These are phyloP conservation scores for Albatrellus ellisii DNA, from an alignment of 768 basidiomycete species.

Conservation along the genomic window DNA sequence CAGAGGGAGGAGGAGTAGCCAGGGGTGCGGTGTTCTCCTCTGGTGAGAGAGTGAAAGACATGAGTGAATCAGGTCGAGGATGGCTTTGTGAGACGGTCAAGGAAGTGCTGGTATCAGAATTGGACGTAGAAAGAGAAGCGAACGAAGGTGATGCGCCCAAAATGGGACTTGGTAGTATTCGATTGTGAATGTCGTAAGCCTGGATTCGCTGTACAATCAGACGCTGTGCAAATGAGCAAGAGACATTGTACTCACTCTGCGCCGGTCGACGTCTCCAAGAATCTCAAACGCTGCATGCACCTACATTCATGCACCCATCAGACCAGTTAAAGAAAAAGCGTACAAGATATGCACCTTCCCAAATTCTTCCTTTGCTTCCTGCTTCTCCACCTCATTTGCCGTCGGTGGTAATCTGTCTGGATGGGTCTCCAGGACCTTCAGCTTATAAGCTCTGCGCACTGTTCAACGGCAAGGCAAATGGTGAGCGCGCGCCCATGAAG, in stretches of 20 bases:
- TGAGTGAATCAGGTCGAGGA: no score
- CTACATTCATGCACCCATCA: constrained; percentile 21
- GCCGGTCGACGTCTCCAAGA: constrained; percentile 39
- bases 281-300: constrained; percentile 51
- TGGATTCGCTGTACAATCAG: not conserved
- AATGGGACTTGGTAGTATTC: not conserved
- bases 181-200: constrained; percentile 1
- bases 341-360: constrained; percentile 32
- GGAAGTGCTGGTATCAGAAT: not conserved
- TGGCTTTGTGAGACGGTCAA: no score
- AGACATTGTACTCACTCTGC: constrained; percentile 30
- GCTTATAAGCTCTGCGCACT: constrained; percentile 61
- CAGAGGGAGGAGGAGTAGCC: no score
- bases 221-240: not conserved
- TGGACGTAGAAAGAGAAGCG: not conserved
- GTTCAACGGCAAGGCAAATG: not conserved
- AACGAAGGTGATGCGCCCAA: not conserved
- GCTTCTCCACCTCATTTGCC: constrained; percentile 37
- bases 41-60: no score
- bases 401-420: constrained; percentile 54
- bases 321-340: constrained; percentile 3
- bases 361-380: constrained; percentile 42
- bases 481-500: not conserved
- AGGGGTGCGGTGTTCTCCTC: no score
- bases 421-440: constrained; percentile 56